Evolutionary conservation across 2,329 filamentous ascomycete genomes (phyloP).

Genomic region (Hypoxylon sp.): DNA sequence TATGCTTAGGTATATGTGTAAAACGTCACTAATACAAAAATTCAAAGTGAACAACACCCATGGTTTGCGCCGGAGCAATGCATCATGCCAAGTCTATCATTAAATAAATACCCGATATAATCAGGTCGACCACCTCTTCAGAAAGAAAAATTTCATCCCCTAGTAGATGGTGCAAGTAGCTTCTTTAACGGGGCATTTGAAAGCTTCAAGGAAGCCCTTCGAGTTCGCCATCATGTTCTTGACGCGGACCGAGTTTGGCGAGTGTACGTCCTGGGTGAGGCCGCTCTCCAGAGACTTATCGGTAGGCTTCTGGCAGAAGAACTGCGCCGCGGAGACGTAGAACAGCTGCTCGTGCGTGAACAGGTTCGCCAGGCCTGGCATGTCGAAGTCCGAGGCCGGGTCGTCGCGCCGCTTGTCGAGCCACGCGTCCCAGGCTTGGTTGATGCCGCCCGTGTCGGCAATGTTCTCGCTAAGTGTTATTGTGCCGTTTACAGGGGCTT

Average conservation of each 20-base stretch:
- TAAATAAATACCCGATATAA: neutral
- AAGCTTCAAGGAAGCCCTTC: slow-evolving; percentile 27
- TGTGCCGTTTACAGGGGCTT: slow-evolving; percentile 22
- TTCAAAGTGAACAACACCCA: neutral
- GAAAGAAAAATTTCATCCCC: neutral
- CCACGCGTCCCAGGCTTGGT: slow-evolving; percentile 37
- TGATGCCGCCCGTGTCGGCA: slow-evolving; percentile 35
- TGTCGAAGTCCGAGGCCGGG: slow-evolving; percentile 26
- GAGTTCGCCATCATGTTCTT: slow-evolving; percentile 35
- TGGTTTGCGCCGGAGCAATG: neutral
- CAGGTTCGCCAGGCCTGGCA: slow-evolving; percentile 12
- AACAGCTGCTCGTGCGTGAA: slow-evolving; percentile 37
- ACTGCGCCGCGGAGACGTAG: slow-evolving; percentile 27
- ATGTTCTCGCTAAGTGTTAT: slow-evolving; percentile 33
- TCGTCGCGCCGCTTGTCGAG: slow-evolving; percentile 29
- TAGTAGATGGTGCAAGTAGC: slow-evolving; percentile 36
- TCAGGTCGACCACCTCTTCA: neutral
- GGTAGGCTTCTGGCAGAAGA: slow-evolving; percentile 23
- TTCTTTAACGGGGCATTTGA: slow-evolving; percentile 37
- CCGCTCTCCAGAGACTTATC: neutral
- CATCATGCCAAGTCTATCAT: slow-evolving; percentile 7
- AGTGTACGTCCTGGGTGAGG: slow-evolving; percentile 8
- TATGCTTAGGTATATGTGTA: neutral
- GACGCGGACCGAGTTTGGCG: slow-evolving; percentile 21
- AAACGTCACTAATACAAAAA: neutral